Percentiles rank a stretch among this genome's conserved stretches.
Evolutionary conservation across 225 moss, liverwort and hornwort genomes (phyloP).

Genomic region (Straminergon stramineum): DNA sequence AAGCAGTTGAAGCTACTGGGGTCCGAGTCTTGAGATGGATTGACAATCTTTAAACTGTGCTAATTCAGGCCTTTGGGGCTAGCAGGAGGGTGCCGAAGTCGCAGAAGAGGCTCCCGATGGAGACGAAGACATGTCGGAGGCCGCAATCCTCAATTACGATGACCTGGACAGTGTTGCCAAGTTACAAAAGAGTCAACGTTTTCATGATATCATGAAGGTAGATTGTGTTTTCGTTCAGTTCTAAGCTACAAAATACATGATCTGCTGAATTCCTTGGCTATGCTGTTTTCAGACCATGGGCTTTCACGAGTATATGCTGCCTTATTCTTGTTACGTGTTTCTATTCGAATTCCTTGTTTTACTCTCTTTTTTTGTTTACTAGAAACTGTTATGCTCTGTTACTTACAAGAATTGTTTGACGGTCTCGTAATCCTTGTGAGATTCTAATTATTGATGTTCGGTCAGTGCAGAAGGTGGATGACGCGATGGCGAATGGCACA

Average conservation of each 20-base stretch:
- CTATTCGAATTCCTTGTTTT: background rate
- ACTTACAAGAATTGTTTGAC: background rate
- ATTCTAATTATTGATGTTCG: background rate
- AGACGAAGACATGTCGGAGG: conserved; percentile 75
- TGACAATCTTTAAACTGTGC: conserved; percentile 29
- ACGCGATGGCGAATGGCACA: conserved; percentile 56
- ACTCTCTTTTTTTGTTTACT: background rate
- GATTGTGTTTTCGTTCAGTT: background rate
- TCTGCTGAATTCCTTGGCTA: background rate
- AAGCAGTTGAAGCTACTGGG: background rate
- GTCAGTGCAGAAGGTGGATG: conserved; percentile 76
- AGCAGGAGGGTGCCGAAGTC: conserved; percentile 64
- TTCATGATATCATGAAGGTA: conserved; percentile 85
- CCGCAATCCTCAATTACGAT: conserved; percentile 63
- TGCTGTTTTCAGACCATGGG: background rate
- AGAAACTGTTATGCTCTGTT: background rate
- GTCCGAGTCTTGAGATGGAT: conserved; percentile 5
- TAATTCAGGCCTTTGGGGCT: conserved; percentile 47
- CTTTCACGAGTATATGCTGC: background rate
- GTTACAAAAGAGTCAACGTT: conserved; percentile 80
- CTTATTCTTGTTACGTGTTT: background rate
- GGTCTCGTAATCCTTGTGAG: background rate
- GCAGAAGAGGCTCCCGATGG: conserved; percentile 48
- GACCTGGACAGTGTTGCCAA: conserved; percentile 85
- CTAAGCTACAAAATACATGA: background rate